A percentile compares a stretch with the other conserved stretches of the same genome.
Evolutionary conservation across 352 stramenopile genomes (phyloP).

Genomic region (Globisporangium abappressorium): DNA sequence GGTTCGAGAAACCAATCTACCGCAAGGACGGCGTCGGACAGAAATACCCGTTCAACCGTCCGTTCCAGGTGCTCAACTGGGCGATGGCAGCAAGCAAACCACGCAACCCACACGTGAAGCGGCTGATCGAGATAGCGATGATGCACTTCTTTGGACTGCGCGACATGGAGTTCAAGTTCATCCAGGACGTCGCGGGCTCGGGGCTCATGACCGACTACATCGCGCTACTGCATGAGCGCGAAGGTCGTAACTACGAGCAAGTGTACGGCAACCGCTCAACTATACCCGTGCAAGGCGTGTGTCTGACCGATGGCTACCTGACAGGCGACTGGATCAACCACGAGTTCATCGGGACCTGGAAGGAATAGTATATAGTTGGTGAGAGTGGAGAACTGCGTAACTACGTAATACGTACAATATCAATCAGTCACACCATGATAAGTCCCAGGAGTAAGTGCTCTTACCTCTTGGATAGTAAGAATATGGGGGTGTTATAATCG

Average conservation of each 20-base stretch:
- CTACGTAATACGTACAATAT: too few species aligned
- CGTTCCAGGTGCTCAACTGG: slow-evolving; percentile 21
- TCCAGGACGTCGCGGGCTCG: slow-evolving; percentile 21
- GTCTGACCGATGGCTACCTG: slow-evolving; percentile 1
- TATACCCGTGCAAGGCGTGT: slow-evolving; percentile 6
- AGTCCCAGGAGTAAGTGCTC: too few species aligned
- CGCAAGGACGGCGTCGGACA: neutral
- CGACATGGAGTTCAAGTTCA: slow-evolving; percentile 14
- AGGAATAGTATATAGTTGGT: neutral
- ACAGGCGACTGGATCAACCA: slow-evolving; percentile 11
- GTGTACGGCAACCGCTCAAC: slow-evolving; percentile 6
- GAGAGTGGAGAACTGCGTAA: too few species aligned
- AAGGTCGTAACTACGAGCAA: slow-evolving; percentile 9
- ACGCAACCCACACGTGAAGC: slow-evolving; percentile 14
- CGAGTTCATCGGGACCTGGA: slow-evolving; percentile 5
- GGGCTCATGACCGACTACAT: slow-evolving; percentile 21
- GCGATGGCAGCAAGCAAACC: slow-evolving; percentile 10
- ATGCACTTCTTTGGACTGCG: slow-evolving; percentile 16
- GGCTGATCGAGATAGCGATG: slow-evolving; percentile 9
- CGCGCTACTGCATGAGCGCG: slow-evolving; percentile 15
- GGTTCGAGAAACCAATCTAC: slow-evolving; percentile 7
- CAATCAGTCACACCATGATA: too few species aligned
- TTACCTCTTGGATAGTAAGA: too few species aligned
- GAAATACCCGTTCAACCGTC: slow-evolving; percentile 6
- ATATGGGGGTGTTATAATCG: too few species aligned